phyloP scores from a whole-genome alignment of 352 stramenopile species.

The Phytophthora kernoviae region DNA sequence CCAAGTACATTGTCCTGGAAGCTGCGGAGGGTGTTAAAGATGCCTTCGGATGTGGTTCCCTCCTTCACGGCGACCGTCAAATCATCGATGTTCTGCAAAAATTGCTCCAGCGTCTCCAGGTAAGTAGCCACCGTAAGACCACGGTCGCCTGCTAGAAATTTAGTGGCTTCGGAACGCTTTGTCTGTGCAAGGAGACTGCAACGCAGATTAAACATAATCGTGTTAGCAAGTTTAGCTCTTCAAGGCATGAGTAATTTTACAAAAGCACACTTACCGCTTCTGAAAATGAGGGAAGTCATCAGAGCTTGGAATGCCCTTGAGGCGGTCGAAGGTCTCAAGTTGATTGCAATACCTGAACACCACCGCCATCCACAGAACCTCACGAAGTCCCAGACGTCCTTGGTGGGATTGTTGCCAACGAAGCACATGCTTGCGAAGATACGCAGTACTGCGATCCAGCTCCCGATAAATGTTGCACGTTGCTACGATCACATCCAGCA shows the following conservation, averaged over 20 bases:
- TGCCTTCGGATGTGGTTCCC: slow-evolving; percentile 46
- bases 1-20: slow-evolving; percentile 75
- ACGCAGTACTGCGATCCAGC: slow-evolving; percentile 80
- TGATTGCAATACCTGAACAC: slow-evolving; percentile 85
- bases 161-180: slow-evolving; percentile 58
- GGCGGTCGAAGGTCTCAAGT: slow-evolving; percentile 81
- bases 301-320: slow-evolving; percentile 77
- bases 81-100: slow-evolving; percentile 66
- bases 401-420: slow-evolving; percentile 80
- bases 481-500: slow-evolving; percentile 31
- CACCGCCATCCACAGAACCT: slow-evolving; percentile 83
- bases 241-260: neutral
- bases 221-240: slow-evolving; percentile 1
- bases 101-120: slow-evolving; percentile 70
- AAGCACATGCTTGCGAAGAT: slow-evolving; percentile 80
- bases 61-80: slow-evolving; percentile 63
- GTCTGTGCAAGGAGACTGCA: slow-evolving; percentile 47
- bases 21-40: slow-evolving; percentile 70
- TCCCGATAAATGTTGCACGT: slow-evolving; percentile 88
- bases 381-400: slow-evolving; percentile 65
- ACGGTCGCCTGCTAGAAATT: slow-evolving; percentile 60
- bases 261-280: slow-evolving; percentile 48
- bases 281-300: slow-evolving; percentile 69
- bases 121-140: slow-evolving; percentile 64
- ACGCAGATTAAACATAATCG: neutral